Base-by-base conservation (phyloP, 2,329 filamentous ascomycete genomes). In the Aspergillus luchuensis region DNA sequence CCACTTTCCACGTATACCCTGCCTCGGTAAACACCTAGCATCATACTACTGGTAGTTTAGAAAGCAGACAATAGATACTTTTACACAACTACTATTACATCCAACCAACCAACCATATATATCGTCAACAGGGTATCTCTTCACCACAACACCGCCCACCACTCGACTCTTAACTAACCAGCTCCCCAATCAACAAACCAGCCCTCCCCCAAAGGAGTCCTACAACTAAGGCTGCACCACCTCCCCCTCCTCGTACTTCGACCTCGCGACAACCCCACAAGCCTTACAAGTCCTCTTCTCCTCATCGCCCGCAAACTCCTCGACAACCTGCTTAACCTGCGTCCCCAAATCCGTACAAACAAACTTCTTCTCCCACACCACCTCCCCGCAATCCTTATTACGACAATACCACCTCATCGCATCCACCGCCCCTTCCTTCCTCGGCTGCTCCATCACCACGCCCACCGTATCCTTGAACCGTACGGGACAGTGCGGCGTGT, bases 401-500 rank as follows among this genome's bases (percentile, higher is more conserved):
- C 33, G 33, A 78, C 95, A 98, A 79, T 98, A 98, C 94, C 93
- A 98, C 65, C 92, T 82, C 85, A 98, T 85, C 58, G 85, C 84
- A 81, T 98, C 94, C 59, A 93, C 66, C 28, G 86, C 87, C 4
- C 78, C 86, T 41, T 83, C 79, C 0, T 91, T 91, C 10, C 95
- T 83, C 43, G 86, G 86, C 82, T 96, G 91, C 82, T 98, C 94
- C 60, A 98, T 82, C 36, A 98, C 94, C 53, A 98, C 83, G 33
- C 94, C 94, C n/a, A 98, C 92, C 0, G 94, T 97, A 78, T 96
- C 83, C 71, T 90, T 90, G 78, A 97, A 98, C 60, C 94, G 87
- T 36, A 98, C 91, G 0, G 95, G 94, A 77, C 96, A 97, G 79
- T 98, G 94, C 25, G 94, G 94, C n/a, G 90, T 95, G 77, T 97